Evolutionary conservation across 176 grass and related monocot genomes (phyloP), one percentile per base, ranked within the genome.

Genomic region (Typha latifolia): DNA sequence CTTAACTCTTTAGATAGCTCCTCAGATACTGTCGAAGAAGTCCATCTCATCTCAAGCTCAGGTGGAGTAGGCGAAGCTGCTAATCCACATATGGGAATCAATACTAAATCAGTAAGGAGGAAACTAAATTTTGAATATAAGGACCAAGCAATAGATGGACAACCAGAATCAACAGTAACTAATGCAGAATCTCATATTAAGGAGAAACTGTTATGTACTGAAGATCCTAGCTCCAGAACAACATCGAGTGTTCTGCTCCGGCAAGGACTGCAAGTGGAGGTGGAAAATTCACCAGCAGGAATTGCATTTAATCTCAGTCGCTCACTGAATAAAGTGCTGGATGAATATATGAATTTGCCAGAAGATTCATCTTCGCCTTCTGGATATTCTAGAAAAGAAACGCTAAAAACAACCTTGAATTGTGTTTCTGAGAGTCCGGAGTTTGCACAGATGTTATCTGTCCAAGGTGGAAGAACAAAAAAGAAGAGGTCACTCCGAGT

Each of bases 401-500:
- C 70, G 19, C 57, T 75, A 56, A 63, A 77, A 51, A 66, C 21
- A 56, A 76, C 8, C 32, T 50, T 9, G 27, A 27, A 51, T 12
- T 16, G 63, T 68, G 7, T 4, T 4, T 16, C 26, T 82, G 61
- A 74, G 49, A 22, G 19, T 71, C 77, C 78, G 29, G 75, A 76
- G 64, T 10, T 43, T 43, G 37, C 37, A 43, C 50, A 72, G 31
- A 79, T 81, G 69, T 16, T 87, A 71, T 63, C 73, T 68, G 78
- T 50, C 51, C 78, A 74, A 72, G 19, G 6, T 70, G 76, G 81
- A 63, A 62, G 71, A 14, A 15, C 66, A 51, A 91, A 61, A 77
- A 91, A 73, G 75, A 87, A 84, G 67, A 66, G 81, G 70, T 87
- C 75, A 0, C 51, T 75, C 66, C 72, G 78, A 64, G 26, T 65